Evolutionary conservation across 306 rosid species (phyloP).

Genomic region (Astragalus membranaceus): DNA sequence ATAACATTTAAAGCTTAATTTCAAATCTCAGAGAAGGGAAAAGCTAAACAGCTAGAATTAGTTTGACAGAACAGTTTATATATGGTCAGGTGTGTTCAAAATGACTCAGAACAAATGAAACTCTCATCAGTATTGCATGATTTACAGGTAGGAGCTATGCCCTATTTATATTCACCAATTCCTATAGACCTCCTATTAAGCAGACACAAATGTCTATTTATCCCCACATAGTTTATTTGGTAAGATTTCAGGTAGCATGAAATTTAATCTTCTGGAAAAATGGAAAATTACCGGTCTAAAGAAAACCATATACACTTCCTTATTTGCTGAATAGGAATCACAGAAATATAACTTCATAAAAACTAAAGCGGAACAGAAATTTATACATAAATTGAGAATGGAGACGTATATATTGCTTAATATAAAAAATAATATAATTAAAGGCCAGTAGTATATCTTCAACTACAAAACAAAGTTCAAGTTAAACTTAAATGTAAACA

Average conservation of each 20-base stretch:
- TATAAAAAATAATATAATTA: not conserved
- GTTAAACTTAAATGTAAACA: conserved; percentile 2
- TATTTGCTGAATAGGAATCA: not conserved
- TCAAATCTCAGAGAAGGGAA: not conserved
- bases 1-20: conserved; percentile 15
- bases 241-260: too few species aligned
- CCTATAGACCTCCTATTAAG: too few species aligned
- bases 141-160: too few species aligned
- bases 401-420: not conserved
- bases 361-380: not conserved
- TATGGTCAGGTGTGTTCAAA: not conserved
- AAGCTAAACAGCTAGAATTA: not conserved
- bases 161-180: too few species aligned
- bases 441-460: not conserved
- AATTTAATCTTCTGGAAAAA: not conserved
- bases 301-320: not conserved
- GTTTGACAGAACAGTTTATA: not conserved
- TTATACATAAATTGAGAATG: not conserved
- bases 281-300: not conserved
- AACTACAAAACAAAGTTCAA: not conserved
- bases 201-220: too few species aligned
- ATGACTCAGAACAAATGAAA: not conserved
- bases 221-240: too few species aligned
- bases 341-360: not conserved
- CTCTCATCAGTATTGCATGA: not conserved